Conservation (phyloP, 768 basidiomycete genomes). For the Mycena galopus region DNA sequence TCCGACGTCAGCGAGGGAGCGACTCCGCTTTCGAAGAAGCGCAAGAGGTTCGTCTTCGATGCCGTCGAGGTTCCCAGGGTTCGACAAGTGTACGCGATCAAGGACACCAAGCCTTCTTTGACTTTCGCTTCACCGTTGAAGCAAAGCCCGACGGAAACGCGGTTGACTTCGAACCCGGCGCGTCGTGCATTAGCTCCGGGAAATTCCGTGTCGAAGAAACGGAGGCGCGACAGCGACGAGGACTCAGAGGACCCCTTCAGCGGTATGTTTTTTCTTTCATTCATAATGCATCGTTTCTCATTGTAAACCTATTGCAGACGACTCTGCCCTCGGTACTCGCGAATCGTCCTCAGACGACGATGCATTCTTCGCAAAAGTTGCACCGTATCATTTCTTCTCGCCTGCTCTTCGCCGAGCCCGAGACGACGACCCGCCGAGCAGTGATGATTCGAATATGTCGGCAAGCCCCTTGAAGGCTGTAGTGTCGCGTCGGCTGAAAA, state of each 20-base stretch:
- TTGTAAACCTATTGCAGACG: constrained; percentile 1
- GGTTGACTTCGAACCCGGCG: constrained; percentile 28
- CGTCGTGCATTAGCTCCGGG: constrained; percentile 27
- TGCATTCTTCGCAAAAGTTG: constrained; percentile 72
- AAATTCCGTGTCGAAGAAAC: constrained; percentile 23
- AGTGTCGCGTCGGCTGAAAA: constrained; percentile 54
- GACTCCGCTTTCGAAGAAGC: constrained; percentile 51
- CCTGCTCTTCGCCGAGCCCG: constrained; percentile 62
- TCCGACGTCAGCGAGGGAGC: constrained; percentile 36
- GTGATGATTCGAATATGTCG: constrained; percentile 58
- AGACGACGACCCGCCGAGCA: constrained; percentile 55
- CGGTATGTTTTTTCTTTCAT: constrained; percentile 13
- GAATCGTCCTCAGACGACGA: constrained; percentile 74
- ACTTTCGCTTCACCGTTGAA: constrained; percentile 5
- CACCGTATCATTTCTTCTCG: constrained; percentile 77
- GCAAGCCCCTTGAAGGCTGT: constrained; percentile 64
- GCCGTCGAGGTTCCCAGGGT: constrained; percentile 63
- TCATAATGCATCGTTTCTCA: constrained; percentile 21
- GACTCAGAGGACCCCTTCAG: constrained; percentile 29
- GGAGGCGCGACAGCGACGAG: constrained; percentile 23
- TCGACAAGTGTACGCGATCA: constrained; percentile 34
- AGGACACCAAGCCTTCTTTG: constrained; percentile 9
- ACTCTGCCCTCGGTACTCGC: neutral
- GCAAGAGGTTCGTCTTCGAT: constrained; percentile 65
- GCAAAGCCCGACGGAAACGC: constrained; percentile 11